phyloP scores from a whole-genome alignment of 352 stramenopile genomes.

The Thraustochytrium aureum region DNA sequence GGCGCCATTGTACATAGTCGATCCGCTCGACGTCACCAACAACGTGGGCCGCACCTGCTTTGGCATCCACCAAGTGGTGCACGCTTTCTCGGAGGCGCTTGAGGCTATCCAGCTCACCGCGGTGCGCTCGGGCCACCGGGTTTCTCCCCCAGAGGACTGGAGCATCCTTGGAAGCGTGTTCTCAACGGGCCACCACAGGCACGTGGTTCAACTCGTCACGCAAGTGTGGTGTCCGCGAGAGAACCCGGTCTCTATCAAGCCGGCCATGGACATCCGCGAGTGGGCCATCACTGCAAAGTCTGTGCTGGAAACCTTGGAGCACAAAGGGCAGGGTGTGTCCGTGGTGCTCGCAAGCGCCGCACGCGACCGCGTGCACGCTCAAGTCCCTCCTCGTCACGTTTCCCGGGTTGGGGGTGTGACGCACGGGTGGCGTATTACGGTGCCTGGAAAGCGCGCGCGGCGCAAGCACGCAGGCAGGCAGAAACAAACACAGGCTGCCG shows the following conservation, averaged over 20 bases:
- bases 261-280: neutral
- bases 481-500: too few species aligned
- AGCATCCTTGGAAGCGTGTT: constrained; percentile 42
- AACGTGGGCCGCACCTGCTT: constrained; percentile 61
- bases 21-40: constrained; percentile 60
- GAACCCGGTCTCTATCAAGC: constrained; percentile 13
- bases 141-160: neutral
- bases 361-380: constrained; percentile 19
- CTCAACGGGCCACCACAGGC: constrained; percentile 24
- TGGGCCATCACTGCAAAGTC: constrained; percentile 44
- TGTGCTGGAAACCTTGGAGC: constrained; percentile 15
- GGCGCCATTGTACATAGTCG: constrained; percentile 61
- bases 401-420: too few species aligned
- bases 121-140: neutral
- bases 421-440: too few species aligned
- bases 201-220: constrained; percentile 45
- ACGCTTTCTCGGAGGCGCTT: constrained; percentile 40
- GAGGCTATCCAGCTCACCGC: constrained; percentile 38
- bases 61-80: constrained; percentile 55
- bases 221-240: constrained; percentile 51
- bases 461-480: too few species aligned
- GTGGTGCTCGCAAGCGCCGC: constrained; percentile 33
- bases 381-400: constrained; percentile 6
- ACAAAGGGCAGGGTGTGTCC: constrained; percentile 11
- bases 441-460: too few species aligned